Conservation (phyloP, 2,329 filamentous ascomycete species). For the Microdochium nivale region DNA sequence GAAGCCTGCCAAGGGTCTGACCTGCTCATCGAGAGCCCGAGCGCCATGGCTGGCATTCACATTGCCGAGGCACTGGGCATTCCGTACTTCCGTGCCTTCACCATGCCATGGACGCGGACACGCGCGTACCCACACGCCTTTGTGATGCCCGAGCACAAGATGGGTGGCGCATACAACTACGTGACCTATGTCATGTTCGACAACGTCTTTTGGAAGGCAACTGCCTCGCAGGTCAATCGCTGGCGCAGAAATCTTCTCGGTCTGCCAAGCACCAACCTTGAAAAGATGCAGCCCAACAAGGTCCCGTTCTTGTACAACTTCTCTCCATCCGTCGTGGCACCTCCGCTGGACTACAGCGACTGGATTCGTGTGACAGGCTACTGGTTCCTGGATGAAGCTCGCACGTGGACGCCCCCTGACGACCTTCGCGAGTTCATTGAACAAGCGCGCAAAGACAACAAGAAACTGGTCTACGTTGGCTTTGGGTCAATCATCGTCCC, state of each 20-base stretch:
- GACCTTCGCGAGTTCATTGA: constrained; percentile 76
- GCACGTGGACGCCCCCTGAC: constrained; percentile 60
- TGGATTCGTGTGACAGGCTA: constrained; percentile 98
- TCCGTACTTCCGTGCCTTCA: constrained; percentile 94
- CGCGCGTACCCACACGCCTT: constrained; percentile 95
- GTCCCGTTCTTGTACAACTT: constrained; percentile 99
- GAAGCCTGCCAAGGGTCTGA: constrained; percentile 78
- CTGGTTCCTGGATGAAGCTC: constrained; percentile 85
- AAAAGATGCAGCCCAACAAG: constrained; percentile 92
- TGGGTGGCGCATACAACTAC: constrained; percentile 92
- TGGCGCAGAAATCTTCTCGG: constrained; percentile 80
- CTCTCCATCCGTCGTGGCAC: constrained; percentile 85
- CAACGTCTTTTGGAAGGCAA: constrained; percentile 92
- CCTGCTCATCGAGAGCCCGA: constrained; percentile 88
- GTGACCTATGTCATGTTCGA: constrained; percentile 96
- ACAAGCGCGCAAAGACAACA: constrained; percentile 70
- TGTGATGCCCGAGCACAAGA: constrained; percentile 83
- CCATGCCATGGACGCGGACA: constrained; percentile 97
- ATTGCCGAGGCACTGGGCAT: constrained; percentile 90
- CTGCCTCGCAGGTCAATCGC: constrained; percentile 80
- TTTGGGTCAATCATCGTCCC: constrained; percentile 95
- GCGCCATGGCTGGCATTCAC: constrained; percentile 95
- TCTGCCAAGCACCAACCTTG: constrained; percentile 71
- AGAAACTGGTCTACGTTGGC: constrained; percentile 93
- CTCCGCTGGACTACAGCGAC: constrained; percentile 89